Conservation (phyloP, 2,329 filamentous ascomycete species). For the Stachybotrys echinatus region DNA sequence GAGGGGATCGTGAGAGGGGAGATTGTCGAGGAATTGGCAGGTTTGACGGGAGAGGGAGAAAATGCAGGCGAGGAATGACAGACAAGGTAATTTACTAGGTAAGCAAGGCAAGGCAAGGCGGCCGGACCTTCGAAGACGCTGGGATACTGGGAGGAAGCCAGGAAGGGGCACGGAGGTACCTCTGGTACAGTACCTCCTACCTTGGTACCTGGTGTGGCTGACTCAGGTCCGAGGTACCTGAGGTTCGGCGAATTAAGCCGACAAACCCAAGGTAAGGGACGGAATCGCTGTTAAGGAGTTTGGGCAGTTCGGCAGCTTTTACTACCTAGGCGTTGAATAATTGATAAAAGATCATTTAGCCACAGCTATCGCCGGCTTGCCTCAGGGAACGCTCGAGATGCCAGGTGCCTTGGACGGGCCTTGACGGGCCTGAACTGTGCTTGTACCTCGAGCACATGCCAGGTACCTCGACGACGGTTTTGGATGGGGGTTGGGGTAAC, state of each 20-base stretch:
- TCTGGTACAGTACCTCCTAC: too few relatives aligned
- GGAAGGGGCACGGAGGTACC: neutral
- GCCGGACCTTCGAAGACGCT: neutral
- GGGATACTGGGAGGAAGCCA: neutral
- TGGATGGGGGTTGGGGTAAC: neutral
- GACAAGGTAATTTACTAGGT: neutral
- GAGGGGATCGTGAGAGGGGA: constrained; percentile 8
- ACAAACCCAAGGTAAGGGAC: neutral
- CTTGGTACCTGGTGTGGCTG: too few relatives aligned
- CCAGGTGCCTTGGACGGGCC: too few relatives aligned
- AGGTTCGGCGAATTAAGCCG: neutral
- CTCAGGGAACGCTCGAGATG: too few relatives aligned
- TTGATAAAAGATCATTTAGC: too few relatives aligned
- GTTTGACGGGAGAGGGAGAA: constrained; percentile 6
- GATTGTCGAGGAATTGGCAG: constrained; percentile 7
- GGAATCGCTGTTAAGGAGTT: neutral
- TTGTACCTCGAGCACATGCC: neutral
- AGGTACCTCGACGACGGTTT: neutral
- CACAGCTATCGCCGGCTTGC: too few relatives aligned
- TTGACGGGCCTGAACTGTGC: too few relatives aligned
- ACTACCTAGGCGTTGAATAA: too few relatives aligned
- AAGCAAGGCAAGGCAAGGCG: neutral
- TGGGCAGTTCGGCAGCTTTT: neutral
- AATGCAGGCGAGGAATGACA: neutral
- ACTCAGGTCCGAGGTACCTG: neutral